Conservation (phyloP, 495 filamentous ascomycete species). For the Pseudomonodictys pantanalensis region DNA sequence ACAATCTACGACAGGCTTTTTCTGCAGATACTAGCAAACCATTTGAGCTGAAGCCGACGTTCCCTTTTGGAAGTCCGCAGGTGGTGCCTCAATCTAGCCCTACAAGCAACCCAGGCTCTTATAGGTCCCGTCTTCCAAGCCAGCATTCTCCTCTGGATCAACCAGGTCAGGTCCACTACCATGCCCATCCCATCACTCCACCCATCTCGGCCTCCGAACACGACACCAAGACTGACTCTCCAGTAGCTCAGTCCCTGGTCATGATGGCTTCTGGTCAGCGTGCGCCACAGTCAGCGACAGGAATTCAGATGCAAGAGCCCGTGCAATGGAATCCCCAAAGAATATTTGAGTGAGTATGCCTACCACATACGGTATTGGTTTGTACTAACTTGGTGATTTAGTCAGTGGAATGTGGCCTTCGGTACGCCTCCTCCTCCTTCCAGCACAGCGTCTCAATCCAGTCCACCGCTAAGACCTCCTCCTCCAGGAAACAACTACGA, state of each 20-base stretch:
- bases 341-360: constrained; percentile 82
- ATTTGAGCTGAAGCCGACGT: constrained; percentile 83
- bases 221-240: constrained; percentile 78
- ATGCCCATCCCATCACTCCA: constrained; percentile 73
- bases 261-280: constrained; percentile 65
- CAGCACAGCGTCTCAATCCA: constrained; percentile 33
- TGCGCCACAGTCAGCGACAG: constrained; percentile 48
- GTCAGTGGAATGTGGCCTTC: constrained; percentile 91
- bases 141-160: constrained; percentile 40
- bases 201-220: constrained; percentile 73
- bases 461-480: constrained; percentile 44
- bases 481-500: constrained; percentile 33
- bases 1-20: constrained; percentile 87
- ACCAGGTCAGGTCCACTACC: constrained; percentile 71
- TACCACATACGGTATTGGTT: not conserved
- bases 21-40: constrained; percentile 81
- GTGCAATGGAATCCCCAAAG: constrained; percentile 85
- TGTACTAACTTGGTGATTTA: too few species aligned
- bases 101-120: constrained; percentile 39
- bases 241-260: constrained; percentile 71
- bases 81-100: constrained; percentile 39
- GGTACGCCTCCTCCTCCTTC: constrained; percentile 53
- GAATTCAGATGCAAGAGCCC: constrained; percentile 62
- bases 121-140: constrained; percentile 31
- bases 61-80: constrained; percentile 82